A percentile compares a stretch with the other conserved stretches of the same genome.
These are phyloP conservation scores for Colletotrichum tanaceti DNA, from an alignment of 2,329 filamentous ascomycete species.

Conservation along the genomic window DNA sequence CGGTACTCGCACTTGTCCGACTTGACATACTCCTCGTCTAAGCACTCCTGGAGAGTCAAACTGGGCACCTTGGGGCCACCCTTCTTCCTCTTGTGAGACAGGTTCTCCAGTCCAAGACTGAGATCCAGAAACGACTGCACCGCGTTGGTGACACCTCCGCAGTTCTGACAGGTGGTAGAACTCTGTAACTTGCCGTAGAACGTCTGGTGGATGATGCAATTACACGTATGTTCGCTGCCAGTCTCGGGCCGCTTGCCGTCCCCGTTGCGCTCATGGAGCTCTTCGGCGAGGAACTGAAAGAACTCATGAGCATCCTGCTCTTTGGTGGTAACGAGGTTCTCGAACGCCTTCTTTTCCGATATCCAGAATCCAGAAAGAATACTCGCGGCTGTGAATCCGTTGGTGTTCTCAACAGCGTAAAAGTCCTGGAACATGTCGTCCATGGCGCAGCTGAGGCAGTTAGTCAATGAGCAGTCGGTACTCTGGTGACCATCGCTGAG, in stretches of 20 bases:
- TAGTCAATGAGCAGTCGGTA: constrained; percentile 73
- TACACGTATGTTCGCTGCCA: constrained; percentile 74
- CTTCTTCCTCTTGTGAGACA: constrained; percentile 75
- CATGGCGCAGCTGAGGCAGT: constrained; percentile 77
- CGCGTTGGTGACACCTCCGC: constrained; percentile 82
- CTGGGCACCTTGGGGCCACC: constrained; percentile 59
- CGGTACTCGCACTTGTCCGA: constrained; percentile 90
- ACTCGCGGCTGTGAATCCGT: constrained; percentile 90
- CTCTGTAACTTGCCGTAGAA: constrained; percentile 94
- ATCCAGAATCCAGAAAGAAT: constrained; percentile 93
- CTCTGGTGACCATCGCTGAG: constrained; percentile 89
- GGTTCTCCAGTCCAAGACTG: constrained; percentile 83
- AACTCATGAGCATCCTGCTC: constrained; percentile 98
- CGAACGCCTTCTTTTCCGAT: constrained; percentile 77
- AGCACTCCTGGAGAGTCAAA: constrained; percentile 76
- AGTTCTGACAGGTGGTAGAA: constrained; percentile 90
- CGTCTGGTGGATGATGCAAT: constrained; percentile 92
- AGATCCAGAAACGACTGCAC: constrained; percentile 93
- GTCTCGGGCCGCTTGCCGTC: constrained; percentile 72
- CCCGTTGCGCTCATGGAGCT: constrained; percentile 85
- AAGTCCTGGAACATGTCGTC: constrained; percentile 81
- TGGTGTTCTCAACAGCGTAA: constrained; percentile 79
- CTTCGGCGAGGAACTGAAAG: constrained; percentile 94
- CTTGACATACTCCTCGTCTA: constrained; percentile 87
- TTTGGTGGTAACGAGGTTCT: constrained; percentile 86